phyloP scores from a whole-genome alignment of 495 filamentous ascomycete genomes.

The Penicillium lagena region DNA sequence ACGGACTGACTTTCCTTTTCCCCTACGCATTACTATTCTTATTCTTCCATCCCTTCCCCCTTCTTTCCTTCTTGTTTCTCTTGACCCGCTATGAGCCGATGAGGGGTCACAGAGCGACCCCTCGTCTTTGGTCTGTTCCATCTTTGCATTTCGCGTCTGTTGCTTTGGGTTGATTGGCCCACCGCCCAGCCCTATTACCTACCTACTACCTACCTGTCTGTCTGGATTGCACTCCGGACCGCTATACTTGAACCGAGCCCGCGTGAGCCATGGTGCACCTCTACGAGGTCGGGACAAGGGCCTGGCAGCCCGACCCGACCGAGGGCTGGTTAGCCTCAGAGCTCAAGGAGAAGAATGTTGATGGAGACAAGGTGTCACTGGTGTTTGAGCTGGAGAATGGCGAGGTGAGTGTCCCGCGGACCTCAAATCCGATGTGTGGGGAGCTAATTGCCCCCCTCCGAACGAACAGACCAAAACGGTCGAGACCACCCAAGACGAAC shows the following conservation, averaged over 20 bases:
- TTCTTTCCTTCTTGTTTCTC: slow-evolving; percentile 1
- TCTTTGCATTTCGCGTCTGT: background rate
- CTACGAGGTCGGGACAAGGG: slow-evolving; percentile 95
- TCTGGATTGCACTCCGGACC: background rate
- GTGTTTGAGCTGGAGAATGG: slow-evolving; percentile 85
- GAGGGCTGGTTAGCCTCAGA: slow-evolving; percentile 98
- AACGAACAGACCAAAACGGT: slow-evolving; percentile 62
- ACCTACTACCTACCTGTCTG: background rate
- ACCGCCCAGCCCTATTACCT: background rate
- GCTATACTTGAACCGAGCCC: background rate
- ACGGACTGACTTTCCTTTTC: too few species aligned
- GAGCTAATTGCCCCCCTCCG: slow-evolving; percentile 16
- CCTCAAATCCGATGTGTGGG: too few species aligned
- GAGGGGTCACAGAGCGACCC: slow-evolving; percentile 21
- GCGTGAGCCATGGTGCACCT: slow-evolving; percentile 72
- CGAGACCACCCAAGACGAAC: slow-evolving; percentile 70
- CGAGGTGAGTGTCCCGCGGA: slow-evolving; percentile 58
- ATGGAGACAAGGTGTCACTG: slow-evolving; percentile 81
- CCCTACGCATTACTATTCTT: too few species aligned
- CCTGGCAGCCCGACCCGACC: slow-evolving; percentile 92
- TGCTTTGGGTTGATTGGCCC: background rate
- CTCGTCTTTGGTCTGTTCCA: slow-evolving; percentile 22
- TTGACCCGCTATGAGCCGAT: slow-evolving; percentile 18
- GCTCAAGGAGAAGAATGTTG: slow-evolving; percentile 76
- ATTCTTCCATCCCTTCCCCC: background rate